Conservation (phyloP, 768 basidiomycete species). For the Aureoboletus auriporus region DNA sequence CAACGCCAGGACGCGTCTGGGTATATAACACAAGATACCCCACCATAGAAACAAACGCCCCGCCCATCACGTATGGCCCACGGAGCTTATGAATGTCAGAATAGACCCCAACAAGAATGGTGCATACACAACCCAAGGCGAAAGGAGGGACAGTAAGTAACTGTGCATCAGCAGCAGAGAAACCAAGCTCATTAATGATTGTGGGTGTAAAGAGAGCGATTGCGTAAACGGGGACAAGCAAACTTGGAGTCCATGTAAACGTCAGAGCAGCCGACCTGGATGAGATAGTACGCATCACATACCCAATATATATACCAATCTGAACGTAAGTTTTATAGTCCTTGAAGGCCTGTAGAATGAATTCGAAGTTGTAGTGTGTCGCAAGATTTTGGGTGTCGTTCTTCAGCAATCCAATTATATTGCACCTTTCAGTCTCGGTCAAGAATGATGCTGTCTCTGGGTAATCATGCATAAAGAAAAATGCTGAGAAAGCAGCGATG, state of each 20-base stretch:
- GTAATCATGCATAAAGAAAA: conserved; percentile 56
- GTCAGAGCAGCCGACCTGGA: not conserved
- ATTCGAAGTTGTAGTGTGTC: conserved; percentile 41
- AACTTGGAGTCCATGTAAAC: conserved; percentile 19
- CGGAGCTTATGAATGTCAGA: conserved; percentile 41
- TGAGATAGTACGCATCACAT: conserved; percentile 4
- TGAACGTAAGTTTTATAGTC: conserved; percentile 42
- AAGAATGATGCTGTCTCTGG: conserved; percentile 58
- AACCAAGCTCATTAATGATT: conserved; percentile 48
- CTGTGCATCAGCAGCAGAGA: conserved; percentile 47
- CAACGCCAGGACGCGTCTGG: conserved; percentile 16
- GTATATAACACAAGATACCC: conserved; percentile 50
- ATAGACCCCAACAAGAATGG: conserved; percentile 37
- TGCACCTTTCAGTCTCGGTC: conserved; percentile 38
- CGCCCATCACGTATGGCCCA: conserved; percentile 48
- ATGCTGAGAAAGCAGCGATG: conserved; percentile 23
- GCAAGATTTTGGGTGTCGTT: conserved; percentile 43
- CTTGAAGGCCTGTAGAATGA: conserved; percentile 45
- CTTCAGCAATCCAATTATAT: conserved; percentile 38
- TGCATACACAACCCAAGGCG: conserved; percentile 41
- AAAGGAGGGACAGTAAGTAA: conserved; percentile 49
- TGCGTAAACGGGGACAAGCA: conserved; percentile 45
- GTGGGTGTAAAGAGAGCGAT: conserved; percentile 51
- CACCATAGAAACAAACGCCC: conserved; percentile 40
- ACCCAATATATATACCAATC: conserved; percentile 41